Percentiles rank a stretch among this genome's conserved stretches.
Conservation (phyloP, 2,329 filamentous ascomycete genomes). For the Penicillium occitanis region DNA sequence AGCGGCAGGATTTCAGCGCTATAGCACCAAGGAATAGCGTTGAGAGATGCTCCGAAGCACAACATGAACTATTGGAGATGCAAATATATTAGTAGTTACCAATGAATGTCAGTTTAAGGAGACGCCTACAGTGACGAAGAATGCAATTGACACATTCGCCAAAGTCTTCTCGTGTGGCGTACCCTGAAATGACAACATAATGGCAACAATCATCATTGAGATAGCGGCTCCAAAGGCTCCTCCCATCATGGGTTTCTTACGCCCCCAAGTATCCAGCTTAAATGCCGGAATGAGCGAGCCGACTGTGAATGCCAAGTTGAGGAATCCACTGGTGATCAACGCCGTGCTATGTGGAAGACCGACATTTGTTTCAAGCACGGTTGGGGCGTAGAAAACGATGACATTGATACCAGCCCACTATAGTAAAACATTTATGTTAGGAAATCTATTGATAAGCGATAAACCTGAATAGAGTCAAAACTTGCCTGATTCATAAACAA, state of each 20-base stretch:
- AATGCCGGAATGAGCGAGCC: slow-evolving; percentile 47
- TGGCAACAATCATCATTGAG: slow-evolving; percentile 40
- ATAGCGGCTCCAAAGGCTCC: slow-evolving; percentile 36
- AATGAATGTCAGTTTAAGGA: neutral
- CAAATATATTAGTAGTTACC: neutral
- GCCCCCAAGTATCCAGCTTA: slow-evolving; percentile 45
- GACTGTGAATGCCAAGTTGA: slow-evolving; percentile 43
- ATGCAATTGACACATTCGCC: slow-evolving; percentile 49
- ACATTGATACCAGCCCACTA: slow-evolving; percentile 43
- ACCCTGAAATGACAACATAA: slow-evolving; percentile 47
- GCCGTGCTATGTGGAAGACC: slow-evolving; percentile 46
- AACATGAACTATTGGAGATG: slow-evolving; percentile 36
- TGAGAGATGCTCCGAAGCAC: slow-evolving; percentile 46
- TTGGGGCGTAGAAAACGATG: slow-evolving; percentile 42
- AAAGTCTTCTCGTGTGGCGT: slow-evolving; percentile 40
- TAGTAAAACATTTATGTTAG: too few species aligned
- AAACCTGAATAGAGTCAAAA: neutral
- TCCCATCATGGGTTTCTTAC: slow-evolving; percentile 40
- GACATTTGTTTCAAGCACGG: slow-evolving; percentile 50
- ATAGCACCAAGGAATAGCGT: slow-evolving; percentile 54
- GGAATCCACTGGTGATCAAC: neutral
- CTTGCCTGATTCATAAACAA: slow-evolving; percentile 50
- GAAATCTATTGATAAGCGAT: too few species aligned
- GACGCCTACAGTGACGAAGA: slow-evolving; percentile 48
- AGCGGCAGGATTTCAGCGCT: slow-evolving; percentile 53